Base-by-base conservation (phyloP, 768 basidiomycete genomes). In the Mycena pura region DNA sequence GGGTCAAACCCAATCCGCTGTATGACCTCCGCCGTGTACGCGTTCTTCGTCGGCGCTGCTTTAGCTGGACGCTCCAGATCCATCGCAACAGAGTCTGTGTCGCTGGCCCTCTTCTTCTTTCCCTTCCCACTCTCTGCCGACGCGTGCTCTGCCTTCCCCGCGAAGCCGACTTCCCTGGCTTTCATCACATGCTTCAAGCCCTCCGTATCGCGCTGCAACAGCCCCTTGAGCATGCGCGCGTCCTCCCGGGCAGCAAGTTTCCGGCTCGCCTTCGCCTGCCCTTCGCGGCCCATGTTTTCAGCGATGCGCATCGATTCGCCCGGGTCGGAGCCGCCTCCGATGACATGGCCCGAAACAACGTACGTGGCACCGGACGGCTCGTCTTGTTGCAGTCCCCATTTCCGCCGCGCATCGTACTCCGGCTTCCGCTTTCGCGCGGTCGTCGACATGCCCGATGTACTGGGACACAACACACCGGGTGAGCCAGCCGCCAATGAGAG, bases 1-100 rank as follows among this genome's bases (percentile, higher is more conserved):
- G 93, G 93, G 73, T 95, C 91, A 60, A 94, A 95, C 2, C 93
- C 93, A 3, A 95, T 78, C 5, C 83, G 78, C 68, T 88, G 88
- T 68, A 95, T 85, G 22, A 90, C 72, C 48, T 78, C 78, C 0
- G 88, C 86, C 36, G 88, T 87, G 71, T 89, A 94, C 2, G 84
- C 82, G 43, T 74, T 77, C 69, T 81, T 85, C 47, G 65, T 66
- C 41, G 73, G 60, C 31, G 57, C 45, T 19, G 57, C 50, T 29
- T 64, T 43, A 10, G n/a, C 28, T n/a, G n/a, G n/a, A n/a, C n/a
- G n/a, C n/a, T n/a, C n/a, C n/a, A n/a, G n/a, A n/a, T n/a, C n/a
- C n/a, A 41, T 64, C 54, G 29, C 46, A 41, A 49, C 39, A 54
- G 27, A 46, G 49, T 28, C 44, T 72, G 60, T 69, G 66, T 47